phyloP scores from a whole-genome alignment of 2,329 filamentous ascomycete genomes.

The Claviceps purpurea region DNA sequence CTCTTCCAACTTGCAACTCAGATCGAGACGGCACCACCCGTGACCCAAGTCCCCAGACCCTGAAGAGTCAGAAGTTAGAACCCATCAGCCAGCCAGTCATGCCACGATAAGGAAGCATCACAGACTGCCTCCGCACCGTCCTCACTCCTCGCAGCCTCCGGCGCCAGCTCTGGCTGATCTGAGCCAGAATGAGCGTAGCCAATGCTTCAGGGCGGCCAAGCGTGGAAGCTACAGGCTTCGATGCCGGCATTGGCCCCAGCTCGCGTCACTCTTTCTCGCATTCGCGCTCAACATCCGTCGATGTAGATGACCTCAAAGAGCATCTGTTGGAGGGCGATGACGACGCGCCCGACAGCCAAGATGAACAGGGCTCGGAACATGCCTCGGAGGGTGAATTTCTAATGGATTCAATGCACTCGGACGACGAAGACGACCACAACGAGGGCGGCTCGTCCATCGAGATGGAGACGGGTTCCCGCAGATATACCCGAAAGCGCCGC shows the following conservation, averaged over 20 bases:
- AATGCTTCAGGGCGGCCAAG: not conserved
- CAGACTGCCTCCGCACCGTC: not conserved
- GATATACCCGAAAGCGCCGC: constrained; percentile 18
- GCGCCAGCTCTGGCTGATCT: not conserved
- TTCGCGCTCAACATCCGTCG: constrained; percentile 12
- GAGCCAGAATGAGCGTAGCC: constrained; percentile 1
- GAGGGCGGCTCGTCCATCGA: constrained; percentile 7
- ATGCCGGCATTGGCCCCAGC: constrained; percentile 9
- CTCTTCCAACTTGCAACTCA: too few relatives aligned
- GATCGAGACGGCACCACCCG: too few relatives aligned
- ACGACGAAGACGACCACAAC: constrained; percentile 6
- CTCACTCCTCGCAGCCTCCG: not conserved
- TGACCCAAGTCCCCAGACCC: too few relatives aligned
- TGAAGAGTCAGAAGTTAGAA: too few relatives aligned
- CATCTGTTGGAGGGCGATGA: constrained; percentile 28
- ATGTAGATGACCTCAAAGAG: constrained; percentile 13
- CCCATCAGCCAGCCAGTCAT: constrained; percentile 1
- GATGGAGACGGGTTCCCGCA: constrained; percentile 7
- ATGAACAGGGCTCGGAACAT: constrained; percentile 37
- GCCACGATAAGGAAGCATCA: not conserved
- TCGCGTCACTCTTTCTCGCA: constrained; percentile 15
- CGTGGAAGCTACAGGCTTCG: constrained; percentile 13
- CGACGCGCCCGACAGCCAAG: constrained; percentile 27
- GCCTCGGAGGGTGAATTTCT: constrained; percentile 28
- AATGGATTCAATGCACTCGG: constrained; percentile 38